Percentiles rank a stretch among this genome's conserved stretches.
Evolutionary conservation across 768 basidiomycete genomes (phyloP).

Genomic region (Cystobasidium ongulense): DNA sequence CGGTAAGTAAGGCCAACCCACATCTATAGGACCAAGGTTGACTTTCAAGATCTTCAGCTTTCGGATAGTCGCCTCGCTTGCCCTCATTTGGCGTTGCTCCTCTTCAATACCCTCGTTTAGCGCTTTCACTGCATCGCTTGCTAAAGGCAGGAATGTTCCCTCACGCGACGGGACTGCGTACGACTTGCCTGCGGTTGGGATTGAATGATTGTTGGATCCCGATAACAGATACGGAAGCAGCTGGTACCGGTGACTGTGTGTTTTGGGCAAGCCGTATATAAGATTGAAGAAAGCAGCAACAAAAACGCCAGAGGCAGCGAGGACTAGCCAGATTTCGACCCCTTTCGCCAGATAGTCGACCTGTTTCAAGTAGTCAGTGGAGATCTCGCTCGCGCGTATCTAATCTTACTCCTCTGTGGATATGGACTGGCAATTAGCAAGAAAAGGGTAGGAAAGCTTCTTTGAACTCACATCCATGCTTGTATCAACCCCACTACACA

Average conservation of each 20-base stretch:
- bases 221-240: slow-evolving; percentile 4
- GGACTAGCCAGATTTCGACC: slow-evolving; percentile 5
- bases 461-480: slow-evolving; percentile 17
- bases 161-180: neutral
- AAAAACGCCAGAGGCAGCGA: slow-evolving; percentile 1
- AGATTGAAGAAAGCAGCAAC: slow-evolving; percentile 8
- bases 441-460: neutral
- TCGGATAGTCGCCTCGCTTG: neutral
- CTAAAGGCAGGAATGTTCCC: neutral
- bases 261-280: neutral
- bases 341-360: slow-evolving; percentile 2
- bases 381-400: neutral
- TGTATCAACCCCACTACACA: slow-evolving; percentile 15
- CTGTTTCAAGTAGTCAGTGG: neutral
- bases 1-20: neutral
- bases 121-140: neutral
- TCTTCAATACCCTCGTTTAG: neutral
- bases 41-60: neutral
- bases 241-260: neutral
- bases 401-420: neutral
- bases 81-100: neutral
- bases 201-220: neutral
- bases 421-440: neutral
- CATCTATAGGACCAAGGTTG: neutral
- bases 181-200: slow-evolving; percentile 3